Conservation (phyloP, 2,329 filamentous ascomycete species). For the Exophiala aquamarina region DNA sequence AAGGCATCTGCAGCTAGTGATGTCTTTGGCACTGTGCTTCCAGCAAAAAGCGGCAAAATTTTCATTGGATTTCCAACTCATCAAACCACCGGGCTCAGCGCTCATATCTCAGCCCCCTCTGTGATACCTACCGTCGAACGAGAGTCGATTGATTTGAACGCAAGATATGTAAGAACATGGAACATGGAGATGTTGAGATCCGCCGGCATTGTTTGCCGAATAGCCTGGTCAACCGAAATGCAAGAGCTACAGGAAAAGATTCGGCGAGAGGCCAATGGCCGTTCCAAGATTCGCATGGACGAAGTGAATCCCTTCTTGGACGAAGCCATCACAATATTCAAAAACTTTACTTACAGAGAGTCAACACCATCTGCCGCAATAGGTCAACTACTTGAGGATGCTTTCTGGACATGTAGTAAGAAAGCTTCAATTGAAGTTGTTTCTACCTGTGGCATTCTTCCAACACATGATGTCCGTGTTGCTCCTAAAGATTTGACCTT, state of each 20-base stretch:
- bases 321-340: constrained; percentile 77
- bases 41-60: constrained; percentile 83
- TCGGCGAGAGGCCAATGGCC: constrained; percentile 41
- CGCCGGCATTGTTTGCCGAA: constrained; percentile 82
- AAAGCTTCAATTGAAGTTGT: constrained; percentile 82
- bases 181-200: constrained; percentile 90
- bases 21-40: constrained; percentile 86
- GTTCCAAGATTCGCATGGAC: constrained; percentile 59
- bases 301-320: constrained; percentile 69
- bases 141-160: constrained; percentile 95
- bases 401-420: constrained; percentile 90
- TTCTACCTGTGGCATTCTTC: constrained; percentile 81
- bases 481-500: constrained; percentile 71
- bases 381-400: constrained; percentile 84
- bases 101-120: constrained; percentile 93
- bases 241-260: constrained; percentile 66
- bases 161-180: constrained; percentile 91
- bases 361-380: constrained; percentile 86
- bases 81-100: constrained; percentile 90
- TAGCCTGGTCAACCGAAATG: constrained; percentile 90
- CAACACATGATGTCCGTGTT: constrained; percentile 79
- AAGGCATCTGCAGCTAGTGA: constrained; percentile 49
- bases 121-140: constrained; percentile 96
- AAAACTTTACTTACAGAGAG: constrained; percentile 84
- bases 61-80: constrained; percentile 98